phyloP scores from a whole-genome alignment of 116 monocot species.

The Zostera marina region DNA sequence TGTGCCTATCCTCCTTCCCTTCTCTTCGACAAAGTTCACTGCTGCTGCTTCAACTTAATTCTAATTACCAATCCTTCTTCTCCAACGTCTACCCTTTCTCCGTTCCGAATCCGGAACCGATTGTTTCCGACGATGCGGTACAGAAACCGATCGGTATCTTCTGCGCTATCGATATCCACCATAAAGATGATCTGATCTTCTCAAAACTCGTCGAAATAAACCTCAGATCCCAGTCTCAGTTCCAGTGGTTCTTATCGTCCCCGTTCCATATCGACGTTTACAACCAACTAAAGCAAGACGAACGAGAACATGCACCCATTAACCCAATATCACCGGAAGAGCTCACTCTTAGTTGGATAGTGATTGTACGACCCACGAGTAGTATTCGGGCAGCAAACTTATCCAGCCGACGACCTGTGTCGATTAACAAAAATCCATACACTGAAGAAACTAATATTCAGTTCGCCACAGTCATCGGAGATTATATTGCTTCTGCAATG shows the following conservation, averaged over 20 bases:
- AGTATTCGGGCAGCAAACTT: slow-evolving; percentile 19
- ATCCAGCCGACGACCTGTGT: slow-evolving; percentile 38
- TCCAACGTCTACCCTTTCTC: slow-evolving; percentile 51
- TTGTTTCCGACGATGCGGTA: background rate
- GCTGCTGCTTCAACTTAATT: background rate
- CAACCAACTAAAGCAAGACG: slow-evolving; percentile 14
- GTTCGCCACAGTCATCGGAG: slow-evolving; percentile 21
- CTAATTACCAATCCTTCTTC: slow-evolving; percentile 29
- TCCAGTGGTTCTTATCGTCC: slow-evolving; percentile 42
- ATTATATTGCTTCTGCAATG: slow-evolving; percentile 10
- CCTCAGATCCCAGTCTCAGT: slow-evolving; percentile 14
- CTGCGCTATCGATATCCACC: slow-evolving; percentile 62
- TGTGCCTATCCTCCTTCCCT: slow-evolving; percentile 56
- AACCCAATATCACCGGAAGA: slow-evolving; percentile 14
- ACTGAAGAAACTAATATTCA: slow-evolving; percentile 34
- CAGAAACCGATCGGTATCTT: slow-evolving; percentile 3
- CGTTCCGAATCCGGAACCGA: background rate
- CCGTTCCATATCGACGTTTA: slow-evolving; percentile 57
- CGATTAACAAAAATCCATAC: slow-evolving; percentile 38
- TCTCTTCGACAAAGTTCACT: slow-evolving; percentile 17
- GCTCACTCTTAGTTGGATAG: slow-evolving; percentile 57
- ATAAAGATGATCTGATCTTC: slow-evolving; percentile 25
- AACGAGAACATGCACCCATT: background rate
- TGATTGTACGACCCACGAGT: slow-evolving; percentile 47
- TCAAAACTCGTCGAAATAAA: slow-evolving; percentile 45